phyloP scores from a whole-genome alignment of 1,284 basidiomycete species.

The Apiotrichum brassicae region DNA sequence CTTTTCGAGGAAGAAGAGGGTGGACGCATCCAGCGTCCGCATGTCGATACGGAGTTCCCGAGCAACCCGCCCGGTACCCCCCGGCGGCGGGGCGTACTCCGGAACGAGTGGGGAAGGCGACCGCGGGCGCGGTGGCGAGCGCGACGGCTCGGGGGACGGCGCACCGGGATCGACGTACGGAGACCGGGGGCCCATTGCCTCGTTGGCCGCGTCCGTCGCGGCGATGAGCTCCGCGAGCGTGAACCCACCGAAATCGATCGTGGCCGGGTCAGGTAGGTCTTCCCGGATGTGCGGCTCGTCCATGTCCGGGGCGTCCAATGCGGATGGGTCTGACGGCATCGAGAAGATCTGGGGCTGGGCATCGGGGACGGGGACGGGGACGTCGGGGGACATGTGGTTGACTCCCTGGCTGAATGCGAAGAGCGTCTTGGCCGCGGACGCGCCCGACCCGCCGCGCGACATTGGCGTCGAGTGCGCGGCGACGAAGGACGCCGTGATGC shows the following conservation, averaged over 20 bases:
- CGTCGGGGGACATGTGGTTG: background rate
- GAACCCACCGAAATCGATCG: too few species aligned
- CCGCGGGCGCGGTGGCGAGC: background rate
- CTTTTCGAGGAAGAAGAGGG: slow-evolving; percentile 34
- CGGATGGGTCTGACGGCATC: too few species aligned
- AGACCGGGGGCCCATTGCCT: too few species aligned
- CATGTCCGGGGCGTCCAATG: too few species aligned
- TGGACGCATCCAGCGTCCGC: slow-evolving; percentile 32
- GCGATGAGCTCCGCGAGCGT: too few species aligned
- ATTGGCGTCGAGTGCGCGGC: background rate
- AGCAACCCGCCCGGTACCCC: slow-evolving; percentile 20
- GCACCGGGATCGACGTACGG: too few species aligned
- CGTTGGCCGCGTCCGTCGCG: too few species aligned
- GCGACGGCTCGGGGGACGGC: too few species aligned
- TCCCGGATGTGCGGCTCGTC: too few species aligned
- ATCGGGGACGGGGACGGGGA: background rate
- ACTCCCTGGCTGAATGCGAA: background rate
- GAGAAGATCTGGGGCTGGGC: background rate
- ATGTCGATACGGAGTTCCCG: slow-evolving; percentile 39
- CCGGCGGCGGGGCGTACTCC: slow-evolving; percentile 25
- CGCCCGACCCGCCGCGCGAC: background rate
- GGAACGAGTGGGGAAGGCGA: slow-evolving; percentile 8
- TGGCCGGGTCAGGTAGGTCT: too few species aligned
- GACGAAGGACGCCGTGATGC: background rate
- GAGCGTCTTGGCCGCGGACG: background rate